Evolutionary conservation across 2,329 filamentous ascomycete species (phyloP).

Genomic region (Colletotrichum phormii): DNA sequence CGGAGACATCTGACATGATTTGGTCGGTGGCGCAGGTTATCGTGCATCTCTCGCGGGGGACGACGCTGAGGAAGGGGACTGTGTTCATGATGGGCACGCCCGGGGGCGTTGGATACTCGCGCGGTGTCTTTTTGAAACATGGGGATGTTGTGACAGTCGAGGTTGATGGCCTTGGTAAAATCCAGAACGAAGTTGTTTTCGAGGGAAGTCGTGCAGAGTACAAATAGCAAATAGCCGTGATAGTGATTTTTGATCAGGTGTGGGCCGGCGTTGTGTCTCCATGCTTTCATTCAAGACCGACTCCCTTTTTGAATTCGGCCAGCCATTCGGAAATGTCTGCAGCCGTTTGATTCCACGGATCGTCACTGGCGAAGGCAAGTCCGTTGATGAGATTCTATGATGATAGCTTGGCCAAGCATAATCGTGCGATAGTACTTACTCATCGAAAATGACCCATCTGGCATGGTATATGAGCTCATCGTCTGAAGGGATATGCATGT

Average conservation of each 20-base stretch:
- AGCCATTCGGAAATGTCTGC: constrained; percentile 33
- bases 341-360: constrained; percentile 37
- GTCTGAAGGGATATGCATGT: constrained; percentile 47
- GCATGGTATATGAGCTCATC: constrained; percentile 49
- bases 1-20: neutral
- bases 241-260: neutral
- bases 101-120: neutral
- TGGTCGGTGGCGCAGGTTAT: neutral
- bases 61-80: neutral
- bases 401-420: neutral
- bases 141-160: neutral
- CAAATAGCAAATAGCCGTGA: neutral
- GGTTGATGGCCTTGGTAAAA: neutral
- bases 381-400: neutral
- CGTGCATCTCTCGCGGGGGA: neutral
- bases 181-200: neutral
- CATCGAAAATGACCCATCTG: constrained; percentile 45
- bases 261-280: neutral
- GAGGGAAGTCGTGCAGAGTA: neutral
- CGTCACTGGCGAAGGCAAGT: constrained; percentile 4
- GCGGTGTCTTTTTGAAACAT: neutral
- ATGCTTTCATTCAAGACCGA: constrained; percentile 4
- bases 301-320: constrained; percentile 20
- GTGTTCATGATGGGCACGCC: neutral
- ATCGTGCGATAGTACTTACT: constrained; percentile 36